Conservation (phyloP, 2,329 filamentous ascomycete species). For the Cladosporium sp. region DNA sequence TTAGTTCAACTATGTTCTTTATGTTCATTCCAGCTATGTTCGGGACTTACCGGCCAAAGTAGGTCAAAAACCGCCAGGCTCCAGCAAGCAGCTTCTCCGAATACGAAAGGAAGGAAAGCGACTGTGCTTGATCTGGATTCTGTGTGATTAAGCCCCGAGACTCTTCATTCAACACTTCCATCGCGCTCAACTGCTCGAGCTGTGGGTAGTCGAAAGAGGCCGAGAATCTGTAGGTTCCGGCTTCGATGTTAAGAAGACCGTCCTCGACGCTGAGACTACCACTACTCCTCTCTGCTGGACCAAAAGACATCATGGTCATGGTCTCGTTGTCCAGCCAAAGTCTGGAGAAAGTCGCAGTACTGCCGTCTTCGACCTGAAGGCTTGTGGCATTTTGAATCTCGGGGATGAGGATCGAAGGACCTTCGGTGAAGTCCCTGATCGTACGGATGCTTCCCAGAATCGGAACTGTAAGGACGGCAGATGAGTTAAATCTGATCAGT, state of each 20-base stretch:
- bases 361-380: constrained; percentile 44
- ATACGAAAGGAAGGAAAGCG: constrained; percentile 65
- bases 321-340: constrained; percentile 65
- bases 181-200: constrained; percentile 53
- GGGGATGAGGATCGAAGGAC: constrained; percentile 53
- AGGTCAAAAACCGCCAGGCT: constrained; percentile 66
- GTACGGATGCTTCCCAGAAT: constrained; percentile 64
- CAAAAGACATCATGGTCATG: constrained; percentile 54
- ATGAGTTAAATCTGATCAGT: constrained; percentile 57
- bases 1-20: neutral
- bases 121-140: constrained; percentile 50
- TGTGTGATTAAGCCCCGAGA: constrained; percentile 50
- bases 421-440: constrained; percentile 64
- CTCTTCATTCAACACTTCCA: constrained; percentile 52
- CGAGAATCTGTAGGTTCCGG: constrained; percentile 59
- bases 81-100: constrained; percentile 63
- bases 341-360: constrained; percentile 50
- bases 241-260: constrained; percentile 48
- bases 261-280: constrained; percentile 44
- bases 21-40: neutral
- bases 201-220: constrained; percentile 65
- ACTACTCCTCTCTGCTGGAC: constrained; percentile 34
- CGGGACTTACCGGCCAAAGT: constrained; percentile 55
- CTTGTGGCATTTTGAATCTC: constrained; percentile 57
- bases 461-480: constrained; percentile 55